These are phyloP conservation scores for Rhododendron simsii DNA, from an alignment of 148 eudicot genomes.

Conservation along the genomic window DNA sequence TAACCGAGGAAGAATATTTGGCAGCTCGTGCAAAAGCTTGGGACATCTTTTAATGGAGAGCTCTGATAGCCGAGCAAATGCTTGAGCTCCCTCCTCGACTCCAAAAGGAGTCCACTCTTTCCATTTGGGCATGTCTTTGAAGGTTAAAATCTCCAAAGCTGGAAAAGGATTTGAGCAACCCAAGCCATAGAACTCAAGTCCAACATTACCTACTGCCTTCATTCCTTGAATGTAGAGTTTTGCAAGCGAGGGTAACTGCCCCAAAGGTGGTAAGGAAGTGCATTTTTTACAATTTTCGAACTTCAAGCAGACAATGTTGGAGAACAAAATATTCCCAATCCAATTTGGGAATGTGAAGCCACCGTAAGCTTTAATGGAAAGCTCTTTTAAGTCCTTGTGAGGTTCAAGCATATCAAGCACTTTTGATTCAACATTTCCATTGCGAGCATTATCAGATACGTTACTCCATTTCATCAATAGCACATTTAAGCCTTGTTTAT, in stretches of 20 bases:
- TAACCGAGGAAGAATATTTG: neutral
- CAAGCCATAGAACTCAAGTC: conserved; percentile 16
- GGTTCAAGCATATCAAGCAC: no score
- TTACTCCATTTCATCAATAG: no score
- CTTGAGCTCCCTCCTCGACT: neutral
- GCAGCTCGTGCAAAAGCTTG: neutral
- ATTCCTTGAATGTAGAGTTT: conserved; percentile 10
- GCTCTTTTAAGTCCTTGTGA: no score
- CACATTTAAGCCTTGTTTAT: no score
- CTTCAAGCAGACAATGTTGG: neutral
- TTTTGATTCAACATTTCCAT: no score
- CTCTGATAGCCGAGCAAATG: neutral
- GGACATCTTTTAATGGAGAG: conserved; percentile 14
- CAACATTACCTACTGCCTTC: neutral
- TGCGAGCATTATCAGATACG: no score
- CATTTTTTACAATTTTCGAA: conserved; percentile 9
- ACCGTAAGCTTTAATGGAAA: neutral
- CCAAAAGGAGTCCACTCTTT: conserved; percentile 9
- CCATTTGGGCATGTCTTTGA: conserved; percentile 17
- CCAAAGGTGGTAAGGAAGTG: conserved; percentile 8
- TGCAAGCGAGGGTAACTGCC: conserved; percentile 1
- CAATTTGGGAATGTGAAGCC: conserved; percentile 4
- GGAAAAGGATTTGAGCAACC: conserved; percentile 13
- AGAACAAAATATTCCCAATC: neutral
- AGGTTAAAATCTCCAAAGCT: conserved; percentile 11